Base-by-base conservation (phyloP, 768 basidiomycete species). In the Psilocybe azurescens region DNA sequence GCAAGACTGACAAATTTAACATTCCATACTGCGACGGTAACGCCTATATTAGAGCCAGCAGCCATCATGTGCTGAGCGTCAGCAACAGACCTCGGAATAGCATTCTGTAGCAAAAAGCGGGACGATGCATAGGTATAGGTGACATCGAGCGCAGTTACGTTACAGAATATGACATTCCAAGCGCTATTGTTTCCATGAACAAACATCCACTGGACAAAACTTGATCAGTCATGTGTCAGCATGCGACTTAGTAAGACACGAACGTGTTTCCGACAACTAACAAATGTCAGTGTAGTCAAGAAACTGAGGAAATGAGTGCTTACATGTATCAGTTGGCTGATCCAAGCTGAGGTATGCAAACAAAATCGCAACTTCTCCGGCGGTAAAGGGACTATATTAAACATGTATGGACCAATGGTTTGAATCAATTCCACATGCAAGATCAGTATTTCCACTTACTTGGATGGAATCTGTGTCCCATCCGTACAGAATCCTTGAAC, bases 151-250 rank as follows among this genome's bases (percentile, higher is more conserved):
- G 53, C 16, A 32, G 52, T 60, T 9, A 55, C 16, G 33, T 54
- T 54, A 53, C 59, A 60, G 53, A 36, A 38, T 20, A 60, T 28
- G 30, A 60, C 44, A 41, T 60, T 60, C 53, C 53, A 60, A 2
- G 44, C 59, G 41, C 53, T 47, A 1, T 6, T 38, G 9, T 60
- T 32, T 8, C 59, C 53, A 32, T 54, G 30, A 18, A 60, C 11
- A 24, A 60, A 55, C 59, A 60, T 6, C 59, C 59, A 11, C 59
- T 60, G 18, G 14, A 6, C 1, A 29, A 55, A 14, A 38, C 39
- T 36, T 6, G 24, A 56, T 9, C 1, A 1, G 54, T 44, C 18
- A 33, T 14, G 6, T 8, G 16, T 28, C 46, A 24, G 3, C 0
- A 3, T 2, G n/a, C 11, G 10, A 16, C 3, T 28, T 16, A 18